A percentile compares a stretch with the other conserved stretches of the same genome.
Evolutionary conservation across 2,329 filamentous ascomycete species (phyloP).

Genomic region (Cladosporium phlei): DNA sequence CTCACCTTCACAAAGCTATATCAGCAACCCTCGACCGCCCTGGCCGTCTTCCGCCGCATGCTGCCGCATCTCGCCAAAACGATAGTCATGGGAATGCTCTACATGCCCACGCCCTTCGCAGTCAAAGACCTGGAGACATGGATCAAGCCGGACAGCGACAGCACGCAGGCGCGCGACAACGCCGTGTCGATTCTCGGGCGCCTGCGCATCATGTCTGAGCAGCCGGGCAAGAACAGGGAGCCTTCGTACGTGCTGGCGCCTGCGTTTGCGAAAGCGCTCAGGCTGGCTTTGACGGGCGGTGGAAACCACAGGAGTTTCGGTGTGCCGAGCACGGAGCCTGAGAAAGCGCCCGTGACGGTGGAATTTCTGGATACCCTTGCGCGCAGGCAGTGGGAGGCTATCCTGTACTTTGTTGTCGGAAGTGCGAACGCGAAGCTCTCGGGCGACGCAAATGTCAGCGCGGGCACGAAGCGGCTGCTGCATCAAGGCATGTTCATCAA

Average conservation of each 20-base stretch:
- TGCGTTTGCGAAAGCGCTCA: conserved; percentile 78
- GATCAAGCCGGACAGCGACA: conserved; percentile 60
- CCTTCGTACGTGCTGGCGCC: conserved; percentile 71
- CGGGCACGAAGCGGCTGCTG: conserved; percentile 79
- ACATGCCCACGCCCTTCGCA: conserved; percentile 75
- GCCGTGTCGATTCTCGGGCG: conserved; percentile 74
- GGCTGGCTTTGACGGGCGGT: conserved; percentile 74
- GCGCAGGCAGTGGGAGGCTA: conserved; percentile 87
- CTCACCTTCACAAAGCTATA: conserved; percentile 89
- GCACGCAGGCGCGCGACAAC: conserved; percentile 64
- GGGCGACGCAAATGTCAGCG: conserved; percentile 45
- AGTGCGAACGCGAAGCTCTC: conserved; percentile 57
- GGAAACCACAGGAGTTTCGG: conserved; percentile 86
- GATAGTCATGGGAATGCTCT: conserved; percentile 92
- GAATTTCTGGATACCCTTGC: conserved; percentile 79
- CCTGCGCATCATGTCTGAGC: conserved; percentile 78
- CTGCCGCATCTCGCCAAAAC: conserved; percentile 89
- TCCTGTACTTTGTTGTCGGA: conserved; percentile 90
- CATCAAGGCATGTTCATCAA: conserved; percentile 71
- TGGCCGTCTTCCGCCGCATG: conserved; percentile 97
- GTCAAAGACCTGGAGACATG: conserved; percentile 79
- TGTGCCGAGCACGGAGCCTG: conserved; percentile 60
- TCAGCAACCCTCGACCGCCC: conserved; percentile 88
- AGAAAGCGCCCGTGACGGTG: conserved; percentile 61
- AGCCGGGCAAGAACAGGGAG: conserved; percentile 43